Percentiles rank a stretch among this genome's conserved stretches.
These are phyloP conservation scores for Tylopilus felleus DNA, from an alignment of 768 basidiomycete species.

Conservation along the genomic window DNA sequence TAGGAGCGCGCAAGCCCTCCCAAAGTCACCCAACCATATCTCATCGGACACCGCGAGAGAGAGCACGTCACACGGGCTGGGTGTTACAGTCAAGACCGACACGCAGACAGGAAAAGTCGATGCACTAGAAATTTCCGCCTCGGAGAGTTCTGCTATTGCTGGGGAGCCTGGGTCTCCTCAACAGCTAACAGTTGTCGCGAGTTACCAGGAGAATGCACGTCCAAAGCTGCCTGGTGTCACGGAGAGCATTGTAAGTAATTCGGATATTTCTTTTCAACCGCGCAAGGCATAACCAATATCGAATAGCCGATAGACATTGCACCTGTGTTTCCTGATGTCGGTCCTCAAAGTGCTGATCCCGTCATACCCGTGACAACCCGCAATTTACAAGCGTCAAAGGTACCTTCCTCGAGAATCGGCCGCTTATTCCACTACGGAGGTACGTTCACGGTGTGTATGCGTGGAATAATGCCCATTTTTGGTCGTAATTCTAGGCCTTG, in stretches of 20 bases:
- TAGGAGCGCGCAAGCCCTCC: conserved; percentile 40
- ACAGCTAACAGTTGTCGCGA: too few relatives aligned
- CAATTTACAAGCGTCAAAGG: conserved; percentile 74
- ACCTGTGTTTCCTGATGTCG: not conserved
- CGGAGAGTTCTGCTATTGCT: not conserved
- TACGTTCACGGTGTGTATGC: conserved; percentile 27
- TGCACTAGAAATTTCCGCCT: not conserved
- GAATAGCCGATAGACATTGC: conserved; percentile 4
- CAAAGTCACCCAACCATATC: not conserved
- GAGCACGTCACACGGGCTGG: not conserved
- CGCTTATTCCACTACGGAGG: conserved; percentile 94
- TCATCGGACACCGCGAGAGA: not conserved
- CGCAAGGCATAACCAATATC: not conserved
- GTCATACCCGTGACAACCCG: conserved; percentile 22
- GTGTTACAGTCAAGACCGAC: not conserved
- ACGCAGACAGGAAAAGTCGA: not conserved
- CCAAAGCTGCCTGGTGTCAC: not conserved
- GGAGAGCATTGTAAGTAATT: conserved; percentile 7
- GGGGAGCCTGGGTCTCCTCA: not conserved
- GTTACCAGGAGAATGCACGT: not conserved
- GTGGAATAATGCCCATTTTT: not conserved
- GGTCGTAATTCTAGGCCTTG: conserved; percentile 64
- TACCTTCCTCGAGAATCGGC: conserved; percentile 87
- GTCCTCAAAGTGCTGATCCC: not conserved
- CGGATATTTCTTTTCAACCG: not conserved